These are phyloP conservation scores for Clarireedia homoeocarpa DNA, from an alignment of 2,329 filamentous ascomycete species.

Conservation along the genomic window DNA sequence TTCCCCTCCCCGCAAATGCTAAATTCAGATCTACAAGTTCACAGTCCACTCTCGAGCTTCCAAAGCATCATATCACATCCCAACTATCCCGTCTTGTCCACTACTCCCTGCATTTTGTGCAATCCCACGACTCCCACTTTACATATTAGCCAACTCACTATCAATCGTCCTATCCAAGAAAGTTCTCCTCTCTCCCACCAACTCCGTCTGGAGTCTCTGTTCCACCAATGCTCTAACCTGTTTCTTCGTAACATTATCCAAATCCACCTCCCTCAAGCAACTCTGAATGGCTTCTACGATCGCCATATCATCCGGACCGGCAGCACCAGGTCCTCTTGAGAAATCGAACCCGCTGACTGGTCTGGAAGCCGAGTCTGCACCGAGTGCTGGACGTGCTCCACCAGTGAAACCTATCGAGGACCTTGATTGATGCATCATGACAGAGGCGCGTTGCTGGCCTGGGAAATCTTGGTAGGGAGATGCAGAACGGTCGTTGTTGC, in stretches of 20 bases:
- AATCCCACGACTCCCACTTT: constrained; percentile 17
- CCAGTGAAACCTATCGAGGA: constrained; percentile 32
- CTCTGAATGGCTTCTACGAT: constrained; percentile 80
- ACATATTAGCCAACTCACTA: constrained; percentile 89
- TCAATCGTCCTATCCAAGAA: constrained; percentile 95
- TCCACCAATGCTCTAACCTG: constrained; percentile 87
- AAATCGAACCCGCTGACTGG: constrained; percentile 54
- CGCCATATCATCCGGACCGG: constrained; percentile 66
- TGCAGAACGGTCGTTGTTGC: constrained; percentile 38
- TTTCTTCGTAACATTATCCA: constrained; percentile 98
- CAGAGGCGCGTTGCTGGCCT: constrained; percentile 30
- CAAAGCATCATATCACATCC: no score
- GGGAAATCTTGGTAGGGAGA: constrained; percentile 53
- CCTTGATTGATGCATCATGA: constrained; percentile 35
- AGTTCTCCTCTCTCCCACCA: constrained; percentile 74
- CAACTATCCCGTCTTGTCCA: no score
- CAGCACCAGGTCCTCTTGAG: constrained; percentile 43
- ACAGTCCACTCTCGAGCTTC: no score
- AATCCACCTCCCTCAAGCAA: constrained; percentile 79
- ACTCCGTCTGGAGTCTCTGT: constrained; percentile 83
- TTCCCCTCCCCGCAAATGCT: no score
- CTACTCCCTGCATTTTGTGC: no score
- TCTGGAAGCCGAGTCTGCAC: constrained; percentile 26
- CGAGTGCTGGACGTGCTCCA: constrained; percentile 40
- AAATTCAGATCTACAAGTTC: no score